These are phyloP conservation scores for Margaritispora aquatica DNA, from an alignment of 495 filamentous ascomycete genomes.

Conservation along the genomic window DNA sequence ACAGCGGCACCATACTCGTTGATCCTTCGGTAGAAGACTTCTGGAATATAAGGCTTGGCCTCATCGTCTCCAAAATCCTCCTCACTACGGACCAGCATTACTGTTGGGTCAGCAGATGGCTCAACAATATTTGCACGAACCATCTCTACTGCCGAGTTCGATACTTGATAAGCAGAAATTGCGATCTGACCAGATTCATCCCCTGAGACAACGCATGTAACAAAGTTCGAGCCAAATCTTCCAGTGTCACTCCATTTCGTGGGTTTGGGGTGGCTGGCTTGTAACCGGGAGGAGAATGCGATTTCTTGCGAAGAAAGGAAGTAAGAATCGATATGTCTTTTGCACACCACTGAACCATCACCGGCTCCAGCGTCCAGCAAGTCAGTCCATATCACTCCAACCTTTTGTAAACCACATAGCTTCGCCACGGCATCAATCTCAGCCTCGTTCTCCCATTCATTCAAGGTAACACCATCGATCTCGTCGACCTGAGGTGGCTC, in stretches of 20 bases:
- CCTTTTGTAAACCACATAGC: slow-evolving; percentile 79
- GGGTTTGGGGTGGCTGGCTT: slow-evolving; percentile 80
- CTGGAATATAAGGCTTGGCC: slow-evolving; percentile 84
- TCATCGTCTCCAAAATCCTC: slow-evolving; percentile 67
- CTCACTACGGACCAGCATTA: slow-evolving; percentile 93
- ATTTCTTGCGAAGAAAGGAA: slow-evolving; percentile 91
- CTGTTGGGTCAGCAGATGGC: slow-evolving; percentile 82
- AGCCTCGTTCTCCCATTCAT: slow-evolving; percentile 81
- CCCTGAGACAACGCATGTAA: slow-evolving; percentile 90
- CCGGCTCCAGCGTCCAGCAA: slow-evolving; percentile 74
- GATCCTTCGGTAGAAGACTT: slow-evolving; percentile 92
- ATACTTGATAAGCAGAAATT: slow-evolving; percentile 90
- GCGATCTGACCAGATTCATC: slow-evolving; percentile 84
- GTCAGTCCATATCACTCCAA: slow-evolving; percentile 96
- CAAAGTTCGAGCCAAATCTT: slow-evolving; percentile 91
- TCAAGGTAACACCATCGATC: slow-evolving; percentile 82
- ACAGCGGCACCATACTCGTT: slow-evolving; percentile 97
- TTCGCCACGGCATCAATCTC: slow-evolving; percentile 76
- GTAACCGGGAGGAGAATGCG: slow-evolving; percentile 78
- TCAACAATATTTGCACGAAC: slow-evolving; percentile 91
- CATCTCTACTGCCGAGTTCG: slow-evolving; percentile 95
- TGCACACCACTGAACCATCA: slow-evolving; percentile 84
- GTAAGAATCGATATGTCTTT: slow-evolving; percentile 88
- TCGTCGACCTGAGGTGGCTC: slow-evolving; percentile 91
- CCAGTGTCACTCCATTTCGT: slow-evolving; percentile 98